Evolutionary conservation across 2,329 filamentous ascomycete species (phyloP).

Genomic region (Trichoderma sp.): DNA sequence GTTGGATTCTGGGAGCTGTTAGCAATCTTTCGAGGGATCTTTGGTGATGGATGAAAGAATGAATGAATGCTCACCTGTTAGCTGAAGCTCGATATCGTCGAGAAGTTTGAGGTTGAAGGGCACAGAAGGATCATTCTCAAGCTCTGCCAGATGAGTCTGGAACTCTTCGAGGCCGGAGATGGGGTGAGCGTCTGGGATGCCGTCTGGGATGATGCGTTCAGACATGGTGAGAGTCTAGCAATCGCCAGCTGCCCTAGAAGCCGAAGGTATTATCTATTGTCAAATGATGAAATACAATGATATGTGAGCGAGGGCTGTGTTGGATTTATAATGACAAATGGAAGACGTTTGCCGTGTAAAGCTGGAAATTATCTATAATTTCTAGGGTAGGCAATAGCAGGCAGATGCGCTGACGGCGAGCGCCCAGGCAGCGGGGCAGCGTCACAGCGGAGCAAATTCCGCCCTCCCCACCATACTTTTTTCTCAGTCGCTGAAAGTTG

Average conservation of each 20-base stretch:
- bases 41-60: background rate
- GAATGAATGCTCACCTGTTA: conserved; percentile 47
- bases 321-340: background rate
- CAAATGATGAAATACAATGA: background rate
- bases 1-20: conserved; percentile 47
- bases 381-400: conserved; percentile 13
- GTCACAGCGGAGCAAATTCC: conserved; percentile 23
- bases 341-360: background rate
- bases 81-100: conserved; percentile 60
- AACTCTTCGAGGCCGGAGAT: conserved; percentile 57
- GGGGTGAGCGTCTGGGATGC: conserved; percentile 46
- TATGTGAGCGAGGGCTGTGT: too few relatives aligned
- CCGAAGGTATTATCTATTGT: too few relatives aligned
- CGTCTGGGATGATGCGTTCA: conserved; percentile 40
- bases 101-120: conserved; percentile 54
- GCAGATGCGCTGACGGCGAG: conserved; percentile 26
- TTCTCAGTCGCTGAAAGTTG: conserved; percentile 16
- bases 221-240: conserved; percentile 31
- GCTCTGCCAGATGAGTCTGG: conserved; percentile 53
- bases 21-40: background rate
- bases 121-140: conserved; percentile 47
- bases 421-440: conserved; percentile 24
- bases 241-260: background rate
- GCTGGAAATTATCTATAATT: background rate
- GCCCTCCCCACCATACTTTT: conserved; percentile 24